Evolutionary conservation across 2,329 filamentous ascomycete genomes (phyloP), one percentile per base, ranked within the genome.

Genomic region (Didymella arachidicola): DNA sequence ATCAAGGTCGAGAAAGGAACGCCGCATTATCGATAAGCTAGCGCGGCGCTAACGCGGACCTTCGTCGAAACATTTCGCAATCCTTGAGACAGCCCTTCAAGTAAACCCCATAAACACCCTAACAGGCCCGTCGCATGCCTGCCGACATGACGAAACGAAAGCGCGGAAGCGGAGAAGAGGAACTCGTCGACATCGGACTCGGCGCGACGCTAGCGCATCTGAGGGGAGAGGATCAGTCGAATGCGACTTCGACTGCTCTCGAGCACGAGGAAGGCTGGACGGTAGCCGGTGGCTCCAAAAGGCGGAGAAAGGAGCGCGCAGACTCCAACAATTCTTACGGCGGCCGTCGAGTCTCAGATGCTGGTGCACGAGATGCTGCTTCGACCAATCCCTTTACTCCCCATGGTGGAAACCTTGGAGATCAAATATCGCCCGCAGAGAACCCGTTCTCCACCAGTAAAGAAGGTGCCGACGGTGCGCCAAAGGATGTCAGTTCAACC

Each of bases 71-170:
- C 58, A 60, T 49, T 60, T 60, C 53, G 43, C 16, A 22, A 53
- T 27, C 22, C 32, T 45, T 18, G 11, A 41, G 44, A 22, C 30
- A 49, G 19, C 18, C 26, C 14, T 29, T 18, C 11, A 2, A 42
- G 18, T 14, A 12, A 22, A 25, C 18, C 32, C 34, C 48, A 44
- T 30, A 7, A 22, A 50, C 19, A 46, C 26, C n/a, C 30, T 14
- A 30, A 18, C 42, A 48, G 25, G 42, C 46, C 52, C 25, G 34
- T 59, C 46, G 60, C 53, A 65, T 58, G 50, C 53, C 54, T 53
- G 43, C 36, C 58, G 54, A 60, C 49, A 75, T 73, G 71, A 59
- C 66, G 32, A 75, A 73, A 67, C 67, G 71, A 62, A 74, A 75
- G 66, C 65, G 70, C 48, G 58, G 60, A 22, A 62, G 52, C 45